Evolutionary conservation across 2,329 filamentous ascomycete species (phyloP).

Genomic region (Pseudogymnoascus sp.): DNA sequence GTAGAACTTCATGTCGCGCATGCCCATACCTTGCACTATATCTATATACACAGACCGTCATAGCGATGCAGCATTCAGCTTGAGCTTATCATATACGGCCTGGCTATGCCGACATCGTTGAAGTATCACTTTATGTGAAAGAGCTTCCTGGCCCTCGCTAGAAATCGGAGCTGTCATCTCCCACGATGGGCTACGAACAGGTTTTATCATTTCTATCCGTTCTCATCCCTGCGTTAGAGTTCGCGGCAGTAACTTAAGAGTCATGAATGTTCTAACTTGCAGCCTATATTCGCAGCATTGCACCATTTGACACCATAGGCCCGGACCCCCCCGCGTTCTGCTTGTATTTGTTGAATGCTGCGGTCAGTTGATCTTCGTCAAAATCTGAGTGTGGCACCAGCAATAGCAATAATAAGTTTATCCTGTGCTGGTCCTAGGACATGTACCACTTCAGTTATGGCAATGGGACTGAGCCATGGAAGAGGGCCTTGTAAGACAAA

Average conservation of each 20-base stretch:
- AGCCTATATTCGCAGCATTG: neutral
- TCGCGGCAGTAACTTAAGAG: neutral
- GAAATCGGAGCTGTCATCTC: neutral
- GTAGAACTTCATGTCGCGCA: neutral
- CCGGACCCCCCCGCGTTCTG: neutral
- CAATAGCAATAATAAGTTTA: too few species aligned
- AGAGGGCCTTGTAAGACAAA: neutral
- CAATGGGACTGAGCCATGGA: neutral
- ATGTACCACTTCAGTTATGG: neutral
- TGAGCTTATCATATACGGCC: neutral
- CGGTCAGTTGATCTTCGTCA: neutral
- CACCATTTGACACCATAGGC: neutral
- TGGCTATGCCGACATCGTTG: neutral
- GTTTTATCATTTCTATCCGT: neutral
- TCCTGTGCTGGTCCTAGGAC: neutral
- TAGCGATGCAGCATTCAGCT: neutral
- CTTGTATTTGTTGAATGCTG: neutral
- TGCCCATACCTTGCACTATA: neutral
- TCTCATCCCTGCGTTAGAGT: neutral
- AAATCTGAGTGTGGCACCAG: neutral
- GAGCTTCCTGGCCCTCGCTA: neutral
- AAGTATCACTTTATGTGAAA: neutral
- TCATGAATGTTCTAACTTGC: neutral
- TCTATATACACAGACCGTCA: neutral
- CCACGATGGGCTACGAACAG: neutral